These are phyloP conservation scores for Solanum phureja DNA, from an alignment of 257 asterid genomes.

Conservation along the genomic window DNA sequence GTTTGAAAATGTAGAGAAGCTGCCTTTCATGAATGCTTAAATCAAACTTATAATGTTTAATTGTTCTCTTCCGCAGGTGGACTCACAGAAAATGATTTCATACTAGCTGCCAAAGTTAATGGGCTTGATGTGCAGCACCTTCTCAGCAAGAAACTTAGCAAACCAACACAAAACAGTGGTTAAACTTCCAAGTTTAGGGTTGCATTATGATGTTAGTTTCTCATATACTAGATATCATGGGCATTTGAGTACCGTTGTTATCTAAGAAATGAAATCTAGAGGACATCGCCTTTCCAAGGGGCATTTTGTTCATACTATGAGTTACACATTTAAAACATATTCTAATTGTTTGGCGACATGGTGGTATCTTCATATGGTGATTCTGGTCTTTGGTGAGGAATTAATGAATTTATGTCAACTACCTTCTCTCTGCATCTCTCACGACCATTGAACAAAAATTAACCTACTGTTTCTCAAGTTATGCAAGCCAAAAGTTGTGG, in stretches of 20 bases:
- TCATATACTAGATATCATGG: not conserved
- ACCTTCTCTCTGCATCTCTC: not conserved
- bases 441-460: not conserved
- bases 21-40: not conserved
- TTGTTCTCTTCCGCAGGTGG: conserved; percentile 46
- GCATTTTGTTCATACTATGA: not conserved
- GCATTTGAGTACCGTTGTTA: not conserved
- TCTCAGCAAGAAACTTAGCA: conserved; percentile 54
- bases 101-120: conserved; percentile 78
- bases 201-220: not conserved
- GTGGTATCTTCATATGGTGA: not conserved
- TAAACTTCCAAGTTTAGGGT: not conserved
- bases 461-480: not conserved
- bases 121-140: conserved; percentile 57
- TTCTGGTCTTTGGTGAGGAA: not conserved
- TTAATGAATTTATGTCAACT: not conserved
- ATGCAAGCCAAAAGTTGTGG: not conserved
- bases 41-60: not conserved
- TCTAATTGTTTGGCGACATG: not conserved
- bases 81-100: conserved; percentile 88
- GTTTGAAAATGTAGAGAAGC: not conserved
- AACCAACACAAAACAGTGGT: not conserved
- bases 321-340: not conserved
- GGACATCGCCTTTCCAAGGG: not conserved
- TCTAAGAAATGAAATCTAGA: not conserved